A percentile compares a stretch with the other conserved stretches of the same genome.
Evolutionary conservation across 1,284 basidiomycete genomes (phyloP).

Genomic region (Stygiomarasmius scandens): DNA sequence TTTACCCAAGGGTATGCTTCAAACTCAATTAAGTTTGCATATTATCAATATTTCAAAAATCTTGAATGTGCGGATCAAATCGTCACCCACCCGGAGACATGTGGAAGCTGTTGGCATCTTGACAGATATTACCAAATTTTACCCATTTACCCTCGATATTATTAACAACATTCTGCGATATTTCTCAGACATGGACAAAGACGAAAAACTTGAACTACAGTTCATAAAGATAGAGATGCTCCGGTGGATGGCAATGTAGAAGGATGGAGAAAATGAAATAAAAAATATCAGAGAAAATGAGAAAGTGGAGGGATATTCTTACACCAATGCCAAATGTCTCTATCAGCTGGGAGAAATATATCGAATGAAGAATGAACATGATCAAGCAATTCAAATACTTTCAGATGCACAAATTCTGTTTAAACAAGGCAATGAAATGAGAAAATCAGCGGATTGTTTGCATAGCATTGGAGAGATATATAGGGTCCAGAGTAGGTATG

Average conservation of each 20-base stretch:
- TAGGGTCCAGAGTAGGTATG: background rate
- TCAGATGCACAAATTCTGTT: background rate
- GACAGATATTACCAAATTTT: background rate
- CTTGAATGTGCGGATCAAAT: background rate
- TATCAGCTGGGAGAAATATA: background rate
- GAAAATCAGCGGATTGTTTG: background rate
- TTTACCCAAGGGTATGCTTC: background rate
- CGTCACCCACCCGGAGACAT: background rate
- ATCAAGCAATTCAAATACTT: background rate
- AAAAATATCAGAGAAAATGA: background rate
- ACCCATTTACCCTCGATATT: background rate
- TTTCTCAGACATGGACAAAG: background rate
- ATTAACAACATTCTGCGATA: background rate
- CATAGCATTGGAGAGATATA: background rate
- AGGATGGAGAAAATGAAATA: background rate
- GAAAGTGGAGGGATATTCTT: background rate
- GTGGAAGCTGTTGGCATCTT: background rate
- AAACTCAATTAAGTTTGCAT: background rate
- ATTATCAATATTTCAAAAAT: background rate
- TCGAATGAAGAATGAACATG: background rate
- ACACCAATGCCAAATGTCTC: too few species aligned
- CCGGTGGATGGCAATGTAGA: background rate
- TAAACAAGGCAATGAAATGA: background rate
- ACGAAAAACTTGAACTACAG: background rate
- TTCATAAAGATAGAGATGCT: background rate